phyloP scores from a whole-genome alignment of 176 grass and related monocot genomes.

The Chloris gayana region DNA sequence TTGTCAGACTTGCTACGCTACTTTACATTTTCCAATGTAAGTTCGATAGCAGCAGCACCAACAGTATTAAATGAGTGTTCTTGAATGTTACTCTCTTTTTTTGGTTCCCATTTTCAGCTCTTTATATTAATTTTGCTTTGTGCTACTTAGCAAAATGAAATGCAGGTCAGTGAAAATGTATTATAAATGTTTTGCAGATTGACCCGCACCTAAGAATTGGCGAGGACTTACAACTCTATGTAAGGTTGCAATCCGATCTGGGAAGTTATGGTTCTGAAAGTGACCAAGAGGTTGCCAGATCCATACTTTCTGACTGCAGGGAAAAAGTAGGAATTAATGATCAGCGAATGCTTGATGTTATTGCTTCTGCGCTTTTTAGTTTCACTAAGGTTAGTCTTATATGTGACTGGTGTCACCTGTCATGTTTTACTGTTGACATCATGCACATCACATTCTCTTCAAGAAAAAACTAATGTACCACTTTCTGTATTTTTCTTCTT shows the following conservation, averaged over 20 bases:
- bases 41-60: background rate
- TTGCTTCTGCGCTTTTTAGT: conserved; percentile 56
- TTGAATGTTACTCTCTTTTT: background rate
- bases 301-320: conserved; percentile 63
- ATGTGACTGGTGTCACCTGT: conserved; percentile 6
- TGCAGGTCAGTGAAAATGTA: conserved; percentile 22
- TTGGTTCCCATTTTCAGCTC: background rate
- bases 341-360: conserved; percentile 67
- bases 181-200: conserved; percentile 56
- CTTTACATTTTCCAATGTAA: conserved; percentile 72
- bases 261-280: conserved; percentile 71
- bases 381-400: conserved; percentile 63
- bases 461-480: background rate
- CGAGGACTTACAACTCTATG: conserved; percentile 90
- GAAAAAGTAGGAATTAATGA: conserved; percentile 51
- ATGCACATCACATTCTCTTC: conserved; percentile 26
- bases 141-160: conserved; percentile 19
- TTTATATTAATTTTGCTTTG: background rate
- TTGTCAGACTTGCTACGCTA: conserved; percentile 60
- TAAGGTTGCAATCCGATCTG: conserved; percentile 80
- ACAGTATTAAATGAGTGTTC: background rate
- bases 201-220: conserved; percentile 90
- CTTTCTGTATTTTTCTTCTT: conserved; percentile 45
- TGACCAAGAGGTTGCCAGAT: conserved; percentile 71
- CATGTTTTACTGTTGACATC: conserved; percentile 31